Evolutionary conservation across 176 grass and related monocot species (phyloP).

Genomic region (Zoysia japonica): DNA sequence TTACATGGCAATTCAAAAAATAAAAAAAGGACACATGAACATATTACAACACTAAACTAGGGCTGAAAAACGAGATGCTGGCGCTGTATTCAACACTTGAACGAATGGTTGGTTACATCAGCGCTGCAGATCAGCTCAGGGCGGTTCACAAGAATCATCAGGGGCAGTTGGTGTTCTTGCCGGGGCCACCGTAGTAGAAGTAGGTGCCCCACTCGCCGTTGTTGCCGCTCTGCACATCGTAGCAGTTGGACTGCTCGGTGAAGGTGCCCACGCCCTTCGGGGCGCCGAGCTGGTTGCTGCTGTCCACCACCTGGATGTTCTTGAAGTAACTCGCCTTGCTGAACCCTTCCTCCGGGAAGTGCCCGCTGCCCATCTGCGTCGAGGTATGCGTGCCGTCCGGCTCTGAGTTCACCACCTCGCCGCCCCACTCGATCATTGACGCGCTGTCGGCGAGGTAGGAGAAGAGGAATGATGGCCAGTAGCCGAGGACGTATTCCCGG

Average conservation of each 20-base stretch:
- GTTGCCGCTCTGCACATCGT: conserved; percentile 65
- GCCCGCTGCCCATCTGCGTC: conserved; percentile 80
- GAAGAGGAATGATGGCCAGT: conserved; percentile 81
- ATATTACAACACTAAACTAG: conserved; percentile 34
- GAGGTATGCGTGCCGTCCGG: conserved; percentile 52
- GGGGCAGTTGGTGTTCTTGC: conserved; percentile 74
- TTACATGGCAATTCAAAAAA: conserved; percentile 33
- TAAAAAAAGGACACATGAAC: conserved; percentile 20
- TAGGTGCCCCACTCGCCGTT: conserved; percentile 83
- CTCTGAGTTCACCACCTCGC: conserved; percentile 80
- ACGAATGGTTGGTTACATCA: conserved; percentile 26
- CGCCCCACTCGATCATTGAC: conserved; percentile 77
- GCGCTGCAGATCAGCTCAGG: not conserved
- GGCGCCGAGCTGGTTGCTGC: conserved; percentile 49
- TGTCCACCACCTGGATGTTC: conserved; percentile 76
- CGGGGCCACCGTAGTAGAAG: conserved; percentile 82
- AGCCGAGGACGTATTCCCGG: conserved; percentile 63
- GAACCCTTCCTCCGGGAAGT: conserved; percentile 78
- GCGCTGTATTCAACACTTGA: conserved; percentile 25
- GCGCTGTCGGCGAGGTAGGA: conserved; percentile 65
- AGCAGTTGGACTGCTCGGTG: conserved; percentile 73
- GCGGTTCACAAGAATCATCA: conserved; percentile 14
- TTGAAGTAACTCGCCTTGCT: conserved; percentile 80
- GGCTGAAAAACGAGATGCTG: conserved; percentile 5
- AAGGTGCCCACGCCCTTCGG: conserved; percentile 57